phyloP scores from a whole-genome alignment of 768 basidiomycete genomes.

The Lentinula raphanica region DNA sequence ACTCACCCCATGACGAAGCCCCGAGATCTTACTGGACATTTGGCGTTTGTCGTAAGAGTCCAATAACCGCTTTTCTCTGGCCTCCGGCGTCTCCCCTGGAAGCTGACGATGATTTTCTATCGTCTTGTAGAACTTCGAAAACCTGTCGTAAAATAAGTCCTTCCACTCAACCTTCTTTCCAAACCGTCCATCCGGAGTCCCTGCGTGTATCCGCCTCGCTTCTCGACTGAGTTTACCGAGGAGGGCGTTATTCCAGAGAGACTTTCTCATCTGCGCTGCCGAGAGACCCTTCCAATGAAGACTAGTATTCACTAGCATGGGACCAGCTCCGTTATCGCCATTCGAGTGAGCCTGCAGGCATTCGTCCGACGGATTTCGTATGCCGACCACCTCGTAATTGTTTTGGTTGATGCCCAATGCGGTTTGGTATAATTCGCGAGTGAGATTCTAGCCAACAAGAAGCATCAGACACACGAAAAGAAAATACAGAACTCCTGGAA shows the following conservation, averaged over 20 bases:
- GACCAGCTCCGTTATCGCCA: background rate
- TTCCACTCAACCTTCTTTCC: background rate
- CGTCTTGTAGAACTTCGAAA: background rate
- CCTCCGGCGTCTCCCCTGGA: background rate
- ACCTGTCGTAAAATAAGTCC: background rate
- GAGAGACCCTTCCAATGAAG: background rate
- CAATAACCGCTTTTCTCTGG: background rate
- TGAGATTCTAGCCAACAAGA: background rate
- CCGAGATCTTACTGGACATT: background rate
- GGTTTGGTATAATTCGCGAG: background rate
- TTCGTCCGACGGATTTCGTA: background rate
- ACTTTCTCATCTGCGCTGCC: background rate
- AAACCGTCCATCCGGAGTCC: background rate
- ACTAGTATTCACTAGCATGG: background rate
- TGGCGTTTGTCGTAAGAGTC: background rate
- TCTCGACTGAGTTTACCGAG: background rate
- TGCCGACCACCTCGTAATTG: background rate
- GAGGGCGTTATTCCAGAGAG: background rate
- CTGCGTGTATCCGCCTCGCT: background rate
- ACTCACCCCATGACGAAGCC: background rate
- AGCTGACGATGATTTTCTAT: background rate
- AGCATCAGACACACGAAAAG: no score
- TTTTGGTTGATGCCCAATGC: background rate
- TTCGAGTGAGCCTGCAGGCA: background rate
- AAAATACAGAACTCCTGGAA: no score